Percentiles rank a stretch among this genome's conserved stretches.
Conservation (phyloP, 768 basidiomycete genomes). For the Sarcomyxa edulis region DNA sequence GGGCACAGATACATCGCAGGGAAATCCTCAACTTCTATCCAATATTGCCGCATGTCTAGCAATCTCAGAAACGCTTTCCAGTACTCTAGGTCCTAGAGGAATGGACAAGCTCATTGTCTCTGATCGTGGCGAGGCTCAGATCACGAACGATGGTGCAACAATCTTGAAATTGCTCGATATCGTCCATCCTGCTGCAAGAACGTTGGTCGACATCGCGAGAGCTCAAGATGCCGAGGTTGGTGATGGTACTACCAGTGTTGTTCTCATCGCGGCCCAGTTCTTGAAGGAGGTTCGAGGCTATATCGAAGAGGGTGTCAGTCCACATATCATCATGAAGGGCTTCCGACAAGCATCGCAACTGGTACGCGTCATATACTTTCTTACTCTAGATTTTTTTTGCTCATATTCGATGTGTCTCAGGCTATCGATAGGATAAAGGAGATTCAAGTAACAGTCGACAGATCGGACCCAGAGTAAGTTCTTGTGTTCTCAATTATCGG, state of each 20-base stretch:
- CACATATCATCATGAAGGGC: conserved; percentile 97
- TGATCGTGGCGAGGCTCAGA: conserved; percentile 92
- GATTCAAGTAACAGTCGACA: conserved; percentile 87
- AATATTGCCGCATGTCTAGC: conserved; percentile 97
- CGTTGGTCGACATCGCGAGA: conserved; percentile 96
- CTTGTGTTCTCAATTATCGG: conserved; percentile 2
- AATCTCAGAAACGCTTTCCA: conserved; percentile 85
- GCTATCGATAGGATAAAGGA: conserved; percentile 83
- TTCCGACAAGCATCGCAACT: conserved; percentile 83
- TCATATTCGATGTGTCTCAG: conserved; percentile 34
- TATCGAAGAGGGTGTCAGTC: conserved; percentile 96
- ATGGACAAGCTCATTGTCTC: conserved; percentile 99
- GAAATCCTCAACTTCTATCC: conserved; percentile 85
- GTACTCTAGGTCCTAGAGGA: conserved; percentile 94
- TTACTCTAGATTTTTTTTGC: conserved; percentile 7
- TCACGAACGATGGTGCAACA: conserved; percentile 99
- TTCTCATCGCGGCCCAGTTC: conserved; percentile 89
- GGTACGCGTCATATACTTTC: conserved; percentile 39
- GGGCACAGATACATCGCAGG: conserved; percentile 95
- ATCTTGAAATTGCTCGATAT: conserved; percentile 97
- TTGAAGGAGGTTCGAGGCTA: conserved; percentile 88
- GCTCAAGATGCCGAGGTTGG: conserved; percentile 99
- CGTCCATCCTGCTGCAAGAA: conserved; percentile 95
- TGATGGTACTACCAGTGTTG: conserved; percentile 96
- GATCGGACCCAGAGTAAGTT: conserved; percentile 81